A percentile compares a stretch with the other conserved stretches of the same genome.
Conservation (phyloP, 1,139 yeast species). For the Saccharomyces hybrid region DNA sequence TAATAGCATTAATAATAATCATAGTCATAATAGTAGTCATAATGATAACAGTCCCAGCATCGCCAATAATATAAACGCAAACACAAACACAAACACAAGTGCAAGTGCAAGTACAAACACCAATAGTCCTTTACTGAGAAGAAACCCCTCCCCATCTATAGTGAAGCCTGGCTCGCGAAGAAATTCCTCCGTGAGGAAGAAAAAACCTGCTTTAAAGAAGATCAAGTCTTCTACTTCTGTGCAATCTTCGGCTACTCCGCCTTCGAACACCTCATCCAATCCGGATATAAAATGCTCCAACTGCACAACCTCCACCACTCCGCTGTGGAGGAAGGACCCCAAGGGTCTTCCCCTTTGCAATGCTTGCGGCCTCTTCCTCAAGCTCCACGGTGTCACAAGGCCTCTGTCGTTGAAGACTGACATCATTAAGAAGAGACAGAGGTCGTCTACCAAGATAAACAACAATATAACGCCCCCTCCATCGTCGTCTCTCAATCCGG, state of each 20-base stretch:
- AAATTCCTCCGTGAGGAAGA: background rate
- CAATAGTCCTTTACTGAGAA: background rate
- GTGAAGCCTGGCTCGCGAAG: background rate
- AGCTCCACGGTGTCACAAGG: constrained; percentile 88
- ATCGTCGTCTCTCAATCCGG: background rate
- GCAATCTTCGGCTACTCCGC: background rate
- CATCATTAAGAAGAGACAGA: constrained; percentile 72
- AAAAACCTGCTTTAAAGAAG: background rate
- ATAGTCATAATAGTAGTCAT: background rate
- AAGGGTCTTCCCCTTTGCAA: constrained; percentile 90
- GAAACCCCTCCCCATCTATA: background rate
- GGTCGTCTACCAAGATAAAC: constrained; percentile 19
- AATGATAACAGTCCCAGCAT: background rate
- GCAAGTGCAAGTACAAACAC: background rate
- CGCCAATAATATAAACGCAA: background rate
- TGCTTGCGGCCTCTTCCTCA: constrained; percentile 88
- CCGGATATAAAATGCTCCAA: constrained; percentile 52
- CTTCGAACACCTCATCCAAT: background rate
- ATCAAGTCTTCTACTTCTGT: background rate
- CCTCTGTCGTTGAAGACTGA: constrained; percentile 88
- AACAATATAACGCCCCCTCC: constrained; percentile 1
- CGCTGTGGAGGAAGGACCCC: constrained; percentile 90
- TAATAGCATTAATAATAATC: background rate
- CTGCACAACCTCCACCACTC: constrained; percentile 89
- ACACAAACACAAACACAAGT: background rate